Evolutionary conservation across 164 flowering plant species (phyloP).

Genomic region (Vitis vinifera): DNA sequence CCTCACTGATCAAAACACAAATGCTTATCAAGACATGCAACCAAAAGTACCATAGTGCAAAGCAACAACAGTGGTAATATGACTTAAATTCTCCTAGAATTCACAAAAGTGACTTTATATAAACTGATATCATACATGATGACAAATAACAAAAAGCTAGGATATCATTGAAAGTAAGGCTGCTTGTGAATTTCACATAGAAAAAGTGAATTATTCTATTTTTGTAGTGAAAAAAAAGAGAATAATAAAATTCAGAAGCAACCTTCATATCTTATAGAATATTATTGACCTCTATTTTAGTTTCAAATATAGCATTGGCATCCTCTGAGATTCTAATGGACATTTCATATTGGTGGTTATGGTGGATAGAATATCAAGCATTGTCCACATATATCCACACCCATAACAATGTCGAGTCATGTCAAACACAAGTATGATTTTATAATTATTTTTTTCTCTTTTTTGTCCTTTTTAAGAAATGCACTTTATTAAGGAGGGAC

Average conservation of each 20-base stretch:
- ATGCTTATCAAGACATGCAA: not conserved
- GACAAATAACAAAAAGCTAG: not conserved
- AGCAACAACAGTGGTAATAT: not conserved
- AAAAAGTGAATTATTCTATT: not conserved
- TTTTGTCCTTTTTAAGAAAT: no score
- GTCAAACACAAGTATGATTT: no score
- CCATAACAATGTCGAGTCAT: no score
- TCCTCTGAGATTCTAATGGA: not conserved
- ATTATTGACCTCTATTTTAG: not conserved
- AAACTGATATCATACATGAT: not conserved
- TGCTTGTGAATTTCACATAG: not conserved
- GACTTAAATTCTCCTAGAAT: not conserved
- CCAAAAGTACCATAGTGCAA: not conserved
- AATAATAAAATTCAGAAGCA: not conserved
- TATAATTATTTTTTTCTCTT: no score
- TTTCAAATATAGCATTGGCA: not conserved
- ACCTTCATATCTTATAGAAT: not conserved
- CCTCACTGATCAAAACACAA: slow-evolving; percentile 55
- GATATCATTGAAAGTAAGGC: not conserved
- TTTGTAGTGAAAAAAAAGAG: not conserved
- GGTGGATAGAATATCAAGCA: no score
- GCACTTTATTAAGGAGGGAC: no score
- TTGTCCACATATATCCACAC: no score
- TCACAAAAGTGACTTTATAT: not conserved
- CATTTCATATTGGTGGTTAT: not conserved